Percentiles rank a stretch among this genome's conserved stretches.
Conservation (phyloP, 768 basidiomycete genomes). For the Naganishia onofrii region DNA sequence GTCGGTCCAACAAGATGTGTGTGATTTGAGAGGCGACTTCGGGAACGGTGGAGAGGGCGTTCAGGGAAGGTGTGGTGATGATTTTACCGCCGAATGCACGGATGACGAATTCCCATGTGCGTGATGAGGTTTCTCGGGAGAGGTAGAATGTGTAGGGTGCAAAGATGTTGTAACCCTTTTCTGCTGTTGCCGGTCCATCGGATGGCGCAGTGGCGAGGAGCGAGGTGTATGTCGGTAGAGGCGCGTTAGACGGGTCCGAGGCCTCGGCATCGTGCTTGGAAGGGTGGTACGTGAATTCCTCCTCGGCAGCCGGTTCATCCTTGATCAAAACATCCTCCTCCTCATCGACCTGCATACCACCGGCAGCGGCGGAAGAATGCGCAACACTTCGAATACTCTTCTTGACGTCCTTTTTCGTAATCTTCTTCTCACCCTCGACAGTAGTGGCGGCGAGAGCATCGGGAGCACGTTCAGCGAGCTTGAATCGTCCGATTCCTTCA, state of each 20-base stretch:
- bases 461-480: conserved; percentile 60
- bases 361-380: conserved; percentile 34
- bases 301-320: conserved; percentile 38
- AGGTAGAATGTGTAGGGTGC: conserved; percentile 85
- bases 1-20: conserved; percentile 91
- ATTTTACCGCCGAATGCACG: conserved; percentile 87
- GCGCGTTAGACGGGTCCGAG: conserved; percentile 54
- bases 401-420: conserved; percentile 62
- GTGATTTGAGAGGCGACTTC: conserved; percentile 70
- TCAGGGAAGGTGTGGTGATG: conserved; percentile 58
- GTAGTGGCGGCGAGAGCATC: conserved; percentile 39
- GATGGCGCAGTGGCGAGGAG: conserved; percentile 44
- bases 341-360: conserved; percentile 37
- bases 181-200: conserved; percentile 42
- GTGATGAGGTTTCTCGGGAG: conserved; percentile 84
- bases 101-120: conserved; percentile 90
- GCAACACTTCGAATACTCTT: conserved; percentile 58
- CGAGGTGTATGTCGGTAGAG: conserved; percentile 59
- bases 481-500: conserved; percentile 88
- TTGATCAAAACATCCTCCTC: conserved; percentile 41
- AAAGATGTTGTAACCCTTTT: conserved; percentile 63
- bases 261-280: conserved; percentile 42
- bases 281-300: conserved; percentile 52
- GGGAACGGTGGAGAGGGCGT: conserved; percentile 55
- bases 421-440: conserved; percentile 54